Base-by-base conservation (phyloP, 768 basidiomycete species). In the Cystofilobasidium bisporidii region DNA sequence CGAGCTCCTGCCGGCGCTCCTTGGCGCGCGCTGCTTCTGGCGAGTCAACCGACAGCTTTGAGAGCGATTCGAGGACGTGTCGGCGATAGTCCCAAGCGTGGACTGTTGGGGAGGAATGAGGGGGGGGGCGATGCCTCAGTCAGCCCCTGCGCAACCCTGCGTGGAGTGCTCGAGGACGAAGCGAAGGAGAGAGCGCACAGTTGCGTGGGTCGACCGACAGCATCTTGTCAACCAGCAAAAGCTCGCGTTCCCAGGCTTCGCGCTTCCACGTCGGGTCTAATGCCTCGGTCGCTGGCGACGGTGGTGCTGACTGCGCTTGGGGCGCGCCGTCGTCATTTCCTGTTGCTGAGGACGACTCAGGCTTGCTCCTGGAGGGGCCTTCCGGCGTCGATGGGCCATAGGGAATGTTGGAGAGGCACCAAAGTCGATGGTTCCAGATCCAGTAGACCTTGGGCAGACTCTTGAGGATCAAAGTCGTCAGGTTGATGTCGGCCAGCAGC, bases 341-440 rank as follows among this genome's bases (percentile, higher is more conserved):
- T 63, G 24, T 33, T 11, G 3, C 11, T 22, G 17, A 20, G 38
- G 50, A 12, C 24, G 22, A n/a, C n/a, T n/a, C 26, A 2, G n/a
- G 1, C 12, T 50, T 22, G 48, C 61, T 6, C 22, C 17, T 10
- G 43, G 20, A 43, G 4, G 20, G 28, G 5, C 6, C 56, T 22
- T 20, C 45, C 2, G 18, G 28, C 10, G 22, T 11, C 20, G 40
- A 11, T 0, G 90, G 89, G 1, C 86, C 87, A 62, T 82, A 80
- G 0, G 94, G 93, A 15, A 94, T 83, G 63, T 87, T 84, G 75
- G 88, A 87, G 1, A 99, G 83, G 74, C 93, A 93, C 96, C 96
- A 98, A 72, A 86, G 81, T 45, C 96, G 85, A 73, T 99, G 92
- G 75, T 92, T 97, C 96, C 96, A 99, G 72, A 98, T 91, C 87